Evolutionary conservation across 1,284 basidiomycete genomes (phyloP), one percentile per base, ranked within the genome.

Genomic region (Thelephora terrestris): DNA sequence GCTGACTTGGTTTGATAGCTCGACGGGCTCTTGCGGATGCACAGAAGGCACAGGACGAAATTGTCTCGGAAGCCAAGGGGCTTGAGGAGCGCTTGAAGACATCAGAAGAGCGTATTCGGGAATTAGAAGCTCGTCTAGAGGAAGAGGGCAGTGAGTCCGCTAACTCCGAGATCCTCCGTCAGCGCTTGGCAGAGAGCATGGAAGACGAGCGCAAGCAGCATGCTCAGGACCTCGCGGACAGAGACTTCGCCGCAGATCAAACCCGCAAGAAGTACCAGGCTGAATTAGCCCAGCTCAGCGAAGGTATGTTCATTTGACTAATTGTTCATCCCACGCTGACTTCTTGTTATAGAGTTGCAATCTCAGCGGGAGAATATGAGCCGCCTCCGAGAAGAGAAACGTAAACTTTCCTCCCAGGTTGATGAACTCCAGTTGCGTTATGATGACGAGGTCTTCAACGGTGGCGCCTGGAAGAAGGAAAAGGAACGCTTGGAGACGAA

Each of bases 181-280:
- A 80, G 49, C 74, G 81, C 24, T 68, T 89, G 20, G 71, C 77
- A 1, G 83, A 82, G 52, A 83, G 84, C 58, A 71, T 89, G 59
- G 82, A 88, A 54, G 81, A 85, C 53, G 84, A 87, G 62, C 75
- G 84, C 51, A 78, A 82, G 53, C 81, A 80, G 50, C 80, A 89
- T 59, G 76, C 80, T 58, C 81, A 88, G 56, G 85, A 89, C 53
- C 72, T 89, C 23, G 71, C 76, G 10, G 85, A 88, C 51, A 76
- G 85, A 12, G 86, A 90, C 61, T 86, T 87, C 58, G 70, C 81
- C 12, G 74, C 79, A 38, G 81, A 88, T 55, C 84, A 87, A 60
- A 88, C 84, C 1, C 76, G 85, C 51, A 85, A 88, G 70, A 89
- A 88, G 61, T 89, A 89, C 57, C 85, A 89, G 72, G 83, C 76